These are phyloP conservation scores for Yamadazyma mexicana DNA, from an alignment of 1,139 yeast genomes.

Conservation along the genomic window DNA sequence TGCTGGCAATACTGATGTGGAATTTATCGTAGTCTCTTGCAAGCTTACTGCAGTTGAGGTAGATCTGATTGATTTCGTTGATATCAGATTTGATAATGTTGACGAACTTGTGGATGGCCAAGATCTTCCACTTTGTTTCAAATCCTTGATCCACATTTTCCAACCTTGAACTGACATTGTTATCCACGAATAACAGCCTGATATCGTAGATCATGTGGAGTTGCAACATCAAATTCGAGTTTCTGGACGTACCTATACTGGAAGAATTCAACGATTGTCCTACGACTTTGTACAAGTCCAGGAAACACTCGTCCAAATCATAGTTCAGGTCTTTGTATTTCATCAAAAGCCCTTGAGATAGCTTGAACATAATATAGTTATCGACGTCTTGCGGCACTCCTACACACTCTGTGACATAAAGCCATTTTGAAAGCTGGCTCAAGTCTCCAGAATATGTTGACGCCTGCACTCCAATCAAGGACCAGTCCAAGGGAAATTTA, in stretches of 20 bases:
- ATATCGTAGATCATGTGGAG: conserved; percentile 76
- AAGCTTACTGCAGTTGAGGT: conserved; percentile 61
- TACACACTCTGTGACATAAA: conserved; percentile 32
- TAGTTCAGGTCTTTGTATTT: conserved; percentile 33
- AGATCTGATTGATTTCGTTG: conserved; percentile 36
- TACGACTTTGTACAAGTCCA: conserved; percentile 53
- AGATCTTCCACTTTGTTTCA: conserved; percentile 59
- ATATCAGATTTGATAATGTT: conserved; percentile 39
- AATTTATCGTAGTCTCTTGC: conserved; percentile 70
- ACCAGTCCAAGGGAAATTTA: conserved; percentile 51
- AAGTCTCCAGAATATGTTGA: conserved; percentile 67
- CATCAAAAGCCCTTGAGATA: conserved; percentile 55
- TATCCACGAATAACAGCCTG: conserved; percentile 16
- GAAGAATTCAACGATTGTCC: conserved; percentile 65
- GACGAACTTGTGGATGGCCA: conserved; percentile 60
- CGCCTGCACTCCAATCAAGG: conserved; percentile 71
- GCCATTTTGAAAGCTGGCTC: conserved; percentile 58
- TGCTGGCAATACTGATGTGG: conserved; percentile 72
- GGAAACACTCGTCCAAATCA: conserved; percentile 26
- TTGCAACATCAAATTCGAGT: conserved; percentile 55
- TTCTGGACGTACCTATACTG: conserved; percentile 59
- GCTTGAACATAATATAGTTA: conserved; percentile 58
- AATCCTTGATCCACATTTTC: conserved; percentile 61
- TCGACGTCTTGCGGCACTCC: conserved; percentile 51
- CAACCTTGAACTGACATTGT: conserved; percentile 39